A percentile compares a stretch with the other conserved stretches of the same genome.
Evolutionary conservation across 2,329 filamentous ascomycete genomes (phyloP).

Genomic region (Penicillium sp.): DNA sequence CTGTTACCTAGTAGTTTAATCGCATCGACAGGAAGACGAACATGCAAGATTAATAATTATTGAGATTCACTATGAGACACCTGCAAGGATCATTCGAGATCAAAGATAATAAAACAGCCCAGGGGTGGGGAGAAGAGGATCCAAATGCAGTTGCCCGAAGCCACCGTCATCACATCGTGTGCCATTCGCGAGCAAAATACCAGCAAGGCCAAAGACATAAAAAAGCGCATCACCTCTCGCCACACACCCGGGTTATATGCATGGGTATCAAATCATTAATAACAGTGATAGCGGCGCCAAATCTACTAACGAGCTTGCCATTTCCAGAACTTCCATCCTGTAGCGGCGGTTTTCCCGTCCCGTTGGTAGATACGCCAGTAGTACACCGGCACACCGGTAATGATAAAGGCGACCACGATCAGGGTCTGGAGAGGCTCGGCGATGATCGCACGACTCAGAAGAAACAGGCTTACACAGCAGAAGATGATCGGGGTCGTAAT

Average conservation of each 20-base stretch:
- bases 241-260: constrained; percentile 23
- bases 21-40: background rate
- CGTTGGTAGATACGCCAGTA: constrained; percentile 77
- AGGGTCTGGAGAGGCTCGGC: constrained; percentile 87
- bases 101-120: constrained; percentile 13
- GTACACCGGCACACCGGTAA: constrained; percentile 81
- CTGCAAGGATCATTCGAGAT: background rate
- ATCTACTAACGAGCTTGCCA: constrained; percentile 15
- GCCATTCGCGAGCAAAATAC: constrained; percentile 7
- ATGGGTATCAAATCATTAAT: constrained; percentile 28
- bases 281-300: background rate
- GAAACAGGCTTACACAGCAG: constrained; percentile 92
- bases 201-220: background rate
- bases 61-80: constrained; percentile 1
- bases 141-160: constrained; percentile 8
- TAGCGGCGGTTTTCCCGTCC: constrained; percentile 45
- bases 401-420: constrained; percentile 80
- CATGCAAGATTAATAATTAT: constrained; percentile 12
- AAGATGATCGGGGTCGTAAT: constrained; percentile 97
- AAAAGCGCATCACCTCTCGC: constrained; percentile 1
- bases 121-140: background rate
- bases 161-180: constrained; percentile 21
- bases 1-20: background rate
- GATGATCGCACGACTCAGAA: constrained; percentile 85
- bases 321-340: constrained; percentile 48